Evolutionary conservation across 106 monocot genomes (phyloP), one percentile per base, ranked within the genome.

Genomic region (Phalaenopsis equestris): DNA sequence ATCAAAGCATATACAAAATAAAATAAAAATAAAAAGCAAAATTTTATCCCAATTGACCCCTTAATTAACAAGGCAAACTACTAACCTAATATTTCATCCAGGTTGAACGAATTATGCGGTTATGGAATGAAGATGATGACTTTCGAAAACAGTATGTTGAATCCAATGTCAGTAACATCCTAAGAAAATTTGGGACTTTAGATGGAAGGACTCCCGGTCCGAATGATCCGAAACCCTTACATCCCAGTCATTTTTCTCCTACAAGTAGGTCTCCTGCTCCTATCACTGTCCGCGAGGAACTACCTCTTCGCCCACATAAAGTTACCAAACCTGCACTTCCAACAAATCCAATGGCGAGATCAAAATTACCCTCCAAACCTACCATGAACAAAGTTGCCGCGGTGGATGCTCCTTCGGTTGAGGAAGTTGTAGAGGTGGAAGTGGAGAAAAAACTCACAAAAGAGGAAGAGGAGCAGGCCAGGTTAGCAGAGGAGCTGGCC

Each of bases 201-300:
- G 97, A 98, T 87, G 92, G 90, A 42, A 84, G 97, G 80, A 81
- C 85, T 43, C 90, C 90, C 46, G 92, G 87, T 36, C 90, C 85
- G 4, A 89, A 88, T 86, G 81, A 81, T 23, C 81, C 89, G 41
- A 82, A 85, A 21, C 75, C 80, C 38, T 10, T 91, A 6, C 80
- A 41, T 55, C 76, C 73, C 43, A 70, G 77, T 11, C 42, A 39
- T 5, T 30, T 30, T 36, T 23, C 79, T 73, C 47, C 56, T 3
- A 73, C 76, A 55, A 42, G 12, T 43, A 56, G 78, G n/a, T 10
- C 56, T 10, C 8, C 72, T 49, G 41, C 57, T 45, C 49, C 83
- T 16, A 65, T 78, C 75, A 12, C 21, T 41, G 79, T 4, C 61
- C 52, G 74, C 12, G 72, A 78, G 70, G 75, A 23, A 70, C 84